Percentiles rank a stretch among this genome's conserved stretches.
Evolutionary conservation across 345 rosid species (phyloP).

Genomic region (Pistacia atlantica): DNA sequence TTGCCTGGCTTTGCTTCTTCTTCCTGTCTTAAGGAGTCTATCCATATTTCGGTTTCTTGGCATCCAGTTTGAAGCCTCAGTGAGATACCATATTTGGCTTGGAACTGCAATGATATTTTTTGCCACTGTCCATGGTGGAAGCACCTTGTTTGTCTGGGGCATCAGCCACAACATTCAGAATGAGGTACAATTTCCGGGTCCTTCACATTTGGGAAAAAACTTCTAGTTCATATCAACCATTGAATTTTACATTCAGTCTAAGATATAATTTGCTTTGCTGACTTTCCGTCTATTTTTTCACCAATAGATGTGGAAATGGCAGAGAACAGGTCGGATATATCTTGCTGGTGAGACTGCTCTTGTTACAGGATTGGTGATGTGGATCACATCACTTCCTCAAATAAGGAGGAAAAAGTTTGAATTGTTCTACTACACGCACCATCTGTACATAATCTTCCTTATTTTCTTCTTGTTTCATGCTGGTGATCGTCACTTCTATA

Average conservation of each 20-base stretch:
- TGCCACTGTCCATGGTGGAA: slow-evolving; percentile 70
- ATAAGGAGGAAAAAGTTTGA: slow-evolving; percentile 76
- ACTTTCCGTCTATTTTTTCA: background rate
- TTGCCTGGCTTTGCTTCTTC: slow-evolving; percentile 72
- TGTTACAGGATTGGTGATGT: slow-evolving; percentile 61
- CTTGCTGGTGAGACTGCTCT: slow-evolving; percentile 73
- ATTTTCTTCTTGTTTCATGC: slow-evolving; percentile 78
- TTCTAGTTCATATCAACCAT: background rate
- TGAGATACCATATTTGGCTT: slow-evolving; percentile 80
- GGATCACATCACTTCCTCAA: slow-evolving; percentile 87
- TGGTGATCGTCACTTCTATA: slow-evolving; percentile 85
- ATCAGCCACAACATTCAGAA: slow-evolving; percentile 66
- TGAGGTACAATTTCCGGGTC: slow-evolving; percentile 41
- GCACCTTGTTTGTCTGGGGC: slow-evolving; percentile 80
- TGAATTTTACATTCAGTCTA: background rate
- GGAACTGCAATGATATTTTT: slow-evolving; percentile 75
- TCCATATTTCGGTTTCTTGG: slow-evolving; percentile 64
- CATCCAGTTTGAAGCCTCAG: slow-evolving; percentile 78
- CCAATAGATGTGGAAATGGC: slow-evolving; percentile 73
- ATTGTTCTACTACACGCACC: slow-evolving; percentile 76
- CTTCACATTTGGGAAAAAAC: background rate
- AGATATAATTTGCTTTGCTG: background rate
- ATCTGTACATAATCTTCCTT: slow-evolving; percentile 67
- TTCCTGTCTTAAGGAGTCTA: slow-evolving; percentile 69
- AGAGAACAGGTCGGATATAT: slow-evolving; percentile 73